Evolutionary conservation across 768 basidiomycete genomes (phyloP), one percentile per base, ranked within the genome.

Genomic region (Melanogaster broomeanus): DNA sequence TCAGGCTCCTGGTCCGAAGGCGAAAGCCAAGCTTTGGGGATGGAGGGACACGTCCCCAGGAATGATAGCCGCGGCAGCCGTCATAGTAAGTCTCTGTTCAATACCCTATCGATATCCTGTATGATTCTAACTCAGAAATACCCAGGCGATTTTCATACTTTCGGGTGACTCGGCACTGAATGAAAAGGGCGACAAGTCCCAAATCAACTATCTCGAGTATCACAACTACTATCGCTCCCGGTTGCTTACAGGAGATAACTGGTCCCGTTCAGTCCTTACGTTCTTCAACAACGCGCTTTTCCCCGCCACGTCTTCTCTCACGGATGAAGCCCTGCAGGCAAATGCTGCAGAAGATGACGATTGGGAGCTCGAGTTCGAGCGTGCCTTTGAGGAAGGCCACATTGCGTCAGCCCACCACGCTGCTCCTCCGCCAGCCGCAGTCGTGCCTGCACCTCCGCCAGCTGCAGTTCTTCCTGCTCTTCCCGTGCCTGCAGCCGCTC

Each of bases 101-200:
- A 28, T 5, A 28, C 9, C 18, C 21, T 45, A 6, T n/a, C n/a
- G 13, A 8, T 19, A n/a, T n/a, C n/a, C n/a, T n/a, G n/a, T n/a
- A 13, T 38, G 33, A 18, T 12, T 33, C 18, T 45, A 6, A 18
- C 21, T 12, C 28, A 45, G 11, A 42, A 21, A 18, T 44, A 18
- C 7, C 38, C 15, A 51, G 50, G 50, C 50, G 8, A 51, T 51
- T 18, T 51, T 51, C 35, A 25, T 42, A 21, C 49, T 50, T 11
- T 50, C 42, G 6, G 49, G 49, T 16, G 42, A 50, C 28, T 24
- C 35, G 21, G 42, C 27, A 21, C 3, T 50, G 4, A 30, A 45
- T 3, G 15, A 16, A 2, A 42, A 31, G 6, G 42, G 49, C 2
- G 24, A 44, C 24, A 42, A 37, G 24, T 25, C 28, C 24, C 21